Evolutionary conservation across 768 basidiomycete genomes (phyloP), one percentile per base, ranked within the genome.

Genomic region (Lyophyllum decastes): DNA sequence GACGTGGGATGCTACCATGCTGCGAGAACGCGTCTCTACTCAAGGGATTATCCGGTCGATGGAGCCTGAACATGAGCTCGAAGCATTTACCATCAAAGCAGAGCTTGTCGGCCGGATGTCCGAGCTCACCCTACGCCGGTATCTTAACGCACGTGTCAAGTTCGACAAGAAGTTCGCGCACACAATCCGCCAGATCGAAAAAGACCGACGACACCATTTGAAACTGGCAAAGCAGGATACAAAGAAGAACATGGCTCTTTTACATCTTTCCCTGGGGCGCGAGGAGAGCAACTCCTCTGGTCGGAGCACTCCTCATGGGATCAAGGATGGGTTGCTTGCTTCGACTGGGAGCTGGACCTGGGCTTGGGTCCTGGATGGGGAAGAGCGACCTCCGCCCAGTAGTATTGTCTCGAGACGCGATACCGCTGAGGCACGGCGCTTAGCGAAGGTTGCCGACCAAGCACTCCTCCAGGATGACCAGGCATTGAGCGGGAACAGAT

Each of bases 351-450:
- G 80, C 60, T 90, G 87, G 88, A 82, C 79, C 26, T 94, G 92
- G 88, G 85, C 87, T 19, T 98, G 91, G 94, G 93, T 88, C 6
- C 71, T 94, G 55, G 88, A 92, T 59, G 84, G 78, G 16, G 76
- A 83, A 50, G 95, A 97, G 73, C 78, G 80, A 19, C 96, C 96
- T 2, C 96, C 96, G 4, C 91, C 95, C 2, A 92, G 89, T 64
- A 95, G 94, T 52, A 93, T 98, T 63, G 91, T 92, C 30, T 87
- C 91, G n/a, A 77, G 95, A 55, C 74, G 94, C 52, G 95, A 98
- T 65, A 95, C 93, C 5, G 77, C 78, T 38, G 92, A 94, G 73
- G 92, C 92, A 10, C 76, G 86, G 24, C 76, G 81, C 64, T 74
- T 94, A 40, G 90, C 89, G 24, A 82, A 80, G 50, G 79, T 92